phyloP scores from a whole-genome alignment of 352 stramenopile genomes.

The Phytophthora litchii region DNA sequence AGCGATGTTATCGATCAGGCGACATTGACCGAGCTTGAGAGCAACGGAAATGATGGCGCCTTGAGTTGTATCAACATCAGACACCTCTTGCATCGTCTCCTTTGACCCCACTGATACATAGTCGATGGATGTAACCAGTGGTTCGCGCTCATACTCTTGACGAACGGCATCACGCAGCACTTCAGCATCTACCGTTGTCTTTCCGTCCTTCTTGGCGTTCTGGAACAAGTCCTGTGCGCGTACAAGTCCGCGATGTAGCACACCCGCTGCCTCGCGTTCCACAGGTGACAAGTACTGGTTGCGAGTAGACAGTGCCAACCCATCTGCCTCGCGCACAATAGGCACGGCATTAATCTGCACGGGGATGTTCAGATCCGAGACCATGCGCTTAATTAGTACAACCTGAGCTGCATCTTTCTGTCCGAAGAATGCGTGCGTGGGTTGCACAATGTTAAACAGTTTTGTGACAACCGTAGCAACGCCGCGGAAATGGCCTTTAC shows the following conservation, averaged over 20 bases:
- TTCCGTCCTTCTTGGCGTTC: constrained; percentile 20
- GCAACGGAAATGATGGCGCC: constrained; percentile 95
- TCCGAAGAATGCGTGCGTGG: constrained; percentile 97
- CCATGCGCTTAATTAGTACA: constrained; percentile 94
- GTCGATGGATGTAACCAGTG: constrained; percentile 93
- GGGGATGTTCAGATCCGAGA: constrained; percentile 96
- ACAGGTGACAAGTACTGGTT: constrained; percentile 97
- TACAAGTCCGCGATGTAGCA: constrained; percentile 88
- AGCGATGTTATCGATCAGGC: constrained; percentile 98
- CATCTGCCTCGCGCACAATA: constrained; percentile 94
- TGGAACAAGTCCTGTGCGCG: constrained; percentile 59
- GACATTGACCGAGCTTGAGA: constrained; percentile 94
- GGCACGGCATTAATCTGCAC: constrained; percentile 92
- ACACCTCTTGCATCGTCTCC: constrained; percentile 94
- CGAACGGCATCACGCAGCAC: constrained; percentile 50
- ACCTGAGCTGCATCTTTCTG: constrained; percentile 99
- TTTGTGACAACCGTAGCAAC: constrained; percentile 99
- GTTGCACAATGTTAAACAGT: constrained; percentile 98
- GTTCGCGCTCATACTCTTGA: constrained; percentile 79
- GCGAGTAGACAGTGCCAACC: constrained; percentile 97
- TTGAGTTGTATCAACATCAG: constrained; percentile 61
- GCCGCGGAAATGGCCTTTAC: constrained; percentile 97
- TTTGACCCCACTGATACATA: constrained; percentile 96
- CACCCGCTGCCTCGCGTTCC: constrained; percentile 87
- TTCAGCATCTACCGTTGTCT: constrained; percentile 37